These are phyloP conservation scores for Miscanthus lutarioriparius DNA, from an alignment of 176 grass and related monocot genomes.

Conservation along the genomic window DNA sequence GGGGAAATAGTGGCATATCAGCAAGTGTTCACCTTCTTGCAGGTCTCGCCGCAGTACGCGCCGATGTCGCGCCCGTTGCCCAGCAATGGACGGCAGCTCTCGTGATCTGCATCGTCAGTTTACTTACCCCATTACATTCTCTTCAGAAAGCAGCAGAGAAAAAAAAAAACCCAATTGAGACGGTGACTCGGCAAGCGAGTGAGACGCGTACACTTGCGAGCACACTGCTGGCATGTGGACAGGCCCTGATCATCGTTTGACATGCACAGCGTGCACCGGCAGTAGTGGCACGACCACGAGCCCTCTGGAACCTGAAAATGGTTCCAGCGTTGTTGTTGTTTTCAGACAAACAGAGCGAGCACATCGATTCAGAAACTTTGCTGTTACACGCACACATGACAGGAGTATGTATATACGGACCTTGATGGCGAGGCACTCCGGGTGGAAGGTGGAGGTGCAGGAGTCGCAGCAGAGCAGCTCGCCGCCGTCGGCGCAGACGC, in stretches of 20 bases:
- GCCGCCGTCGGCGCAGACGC: constrained; percentile 78
- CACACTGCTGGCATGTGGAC: constrained; percentile 58
- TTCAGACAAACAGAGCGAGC: background rate
- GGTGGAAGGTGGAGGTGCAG: constrained; percentile 81
- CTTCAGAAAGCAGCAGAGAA: background rate
- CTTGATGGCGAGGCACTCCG: constrained; percentile 60
- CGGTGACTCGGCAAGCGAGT: too few species aligned
- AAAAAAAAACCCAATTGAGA: background rate
- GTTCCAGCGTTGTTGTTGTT: background rate
- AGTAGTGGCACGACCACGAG: constrained; percentile 72
- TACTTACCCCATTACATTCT: background rate
- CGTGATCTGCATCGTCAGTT: constrained; percentile 56
- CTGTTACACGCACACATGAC: background rate
- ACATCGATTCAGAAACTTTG: background rate
- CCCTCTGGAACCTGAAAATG: constrained; percentile 50
- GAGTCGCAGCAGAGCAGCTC: constrained; percentile 74
- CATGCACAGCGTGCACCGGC: constrained; percentile 66
- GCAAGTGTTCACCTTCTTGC: constrained; percentile 56
- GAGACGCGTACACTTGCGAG: constrained; percentile 48
- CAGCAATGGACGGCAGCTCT: constrained; percentile 48
- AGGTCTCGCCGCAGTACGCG: constrained; percentile 50
- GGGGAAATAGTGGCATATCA: background rate
- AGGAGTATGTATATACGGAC: constrained; percentile 12
- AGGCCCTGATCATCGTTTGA: constrained; percentile 33
- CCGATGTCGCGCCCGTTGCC: constrained; percentile 31